Conservation (phyloP, 2,329 filamentous ascomycete genomes). For the Furcasterigmium furcatum region DNA sequence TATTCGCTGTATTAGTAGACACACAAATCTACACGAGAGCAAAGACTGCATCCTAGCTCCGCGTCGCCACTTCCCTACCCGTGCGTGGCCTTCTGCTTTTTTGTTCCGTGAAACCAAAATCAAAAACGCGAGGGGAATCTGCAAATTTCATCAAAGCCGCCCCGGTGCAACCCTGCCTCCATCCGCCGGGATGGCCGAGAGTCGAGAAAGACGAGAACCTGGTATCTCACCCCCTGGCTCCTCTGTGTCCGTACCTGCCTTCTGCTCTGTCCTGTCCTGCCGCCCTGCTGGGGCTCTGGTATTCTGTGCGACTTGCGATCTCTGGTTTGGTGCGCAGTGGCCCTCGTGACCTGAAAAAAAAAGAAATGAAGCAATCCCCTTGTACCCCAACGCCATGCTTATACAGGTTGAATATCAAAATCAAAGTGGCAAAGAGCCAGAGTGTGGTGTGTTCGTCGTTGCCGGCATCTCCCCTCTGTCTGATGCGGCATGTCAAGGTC, state of each 20-base stretch:
- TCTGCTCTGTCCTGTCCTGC: conserved; percentile 2
- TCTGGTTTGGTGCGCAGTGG: neutral
- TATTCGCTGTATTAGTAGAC: conserved; percentile 1
- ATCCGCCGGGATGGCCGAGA: too few relatives aligned
- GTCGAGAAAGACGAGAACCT: too few relatives aligned
- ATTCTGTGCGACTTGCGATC: conserved; percentile 5
- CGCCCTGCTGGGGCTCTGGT: conserved; percentile 10
- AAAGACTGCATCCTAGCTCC: neutral
- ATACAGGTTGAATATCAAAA: conserved; percentile 1
- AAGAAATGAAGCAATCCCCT: neutral
- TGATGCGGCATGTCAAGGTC: too few relatives aligned
- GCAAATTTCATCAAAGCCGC: too few relatives aligned
- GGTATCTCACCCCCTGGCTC: too few relatives aligned
- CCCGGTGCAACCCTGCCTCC: too few relatives aligned
- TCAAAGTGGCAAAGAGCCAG: neutral
- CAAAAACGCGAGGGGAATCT: too few relatives aligned
- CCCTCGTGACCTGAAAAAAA: conserved; percentile 4
- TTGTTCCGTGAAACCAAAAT: too few relatives aligned
- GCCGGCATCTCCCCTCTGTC: too few relatives aligned
- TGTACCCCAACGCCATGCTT: conserved; percentile 5
- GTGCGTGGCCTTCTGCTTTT: neutral
- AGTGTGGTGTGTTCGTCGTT: too few relatives aligned
- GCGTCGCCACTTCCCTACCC: neutral
- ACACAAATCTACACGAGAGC: neutral
- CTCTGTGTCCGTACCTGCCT: too few relatives aligned